Evolutionary conservation across 306 rosid genomes (phyloP).

Genomic region (Benincasa hispida): DNA sequence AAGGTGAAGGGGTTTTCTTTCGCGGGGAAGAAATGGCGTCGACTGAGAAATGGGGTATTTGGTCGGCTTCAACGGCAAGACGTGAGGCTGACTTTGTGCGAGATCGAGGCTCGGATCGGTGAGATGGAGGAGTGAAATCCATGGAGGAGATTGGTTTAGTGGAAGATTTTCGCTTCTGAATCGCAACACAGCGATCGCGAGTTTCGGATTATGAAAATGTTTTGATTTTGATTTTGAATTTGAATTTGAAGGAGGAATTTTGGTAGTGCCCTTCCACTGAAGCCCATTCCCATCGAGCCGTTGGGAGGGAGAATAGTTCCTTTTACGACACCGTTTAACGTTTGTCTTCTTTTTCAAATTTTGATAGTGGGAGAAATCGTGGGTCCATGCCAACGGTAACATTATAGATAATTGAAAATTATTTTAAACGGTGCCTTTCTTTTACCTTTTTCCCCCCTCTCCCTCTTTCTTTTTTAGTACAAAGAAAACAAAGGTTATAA

Average conservation of each 20-base stretch:
- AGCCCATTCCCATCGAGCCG: background rate
- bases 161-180: background rate
- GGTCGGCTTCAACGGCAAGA: constrained; percentile 8
- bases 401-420: background rate
- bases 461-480: too few relatives aligned
- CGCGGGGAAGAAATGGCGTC: constrained; percentile 22
- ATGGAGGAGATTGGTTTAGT: constrained; percentile 13
- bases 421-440: background rate
- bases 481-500: too few relatives aligned
- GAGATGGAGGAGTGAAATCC: constrained; percentile 41
- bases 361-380: background rate
- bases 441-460: too few relatives aligned
- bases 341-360: background rate
- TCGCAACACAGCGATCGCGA: background rate
- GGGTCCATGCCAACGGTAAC: background rate
- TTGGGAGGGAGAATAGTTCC: background rate
- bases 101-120: constrained; percentile 16
- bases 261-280: background rate
- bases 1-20: constrained; percentile 23
- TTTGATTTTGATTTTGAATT: background rate
- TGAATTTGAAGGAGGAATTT: background rate
- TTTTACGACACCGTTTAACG: background rate
- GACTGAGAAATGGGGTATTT: constrained; percentile 28
- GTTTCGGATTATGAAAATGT: background rate
- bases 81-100: constrained; percentile 35